Evolutionary conservation across 23 red algal genomes (phyloP).

Genomic region (Cyanidium caldarium): DNA sequence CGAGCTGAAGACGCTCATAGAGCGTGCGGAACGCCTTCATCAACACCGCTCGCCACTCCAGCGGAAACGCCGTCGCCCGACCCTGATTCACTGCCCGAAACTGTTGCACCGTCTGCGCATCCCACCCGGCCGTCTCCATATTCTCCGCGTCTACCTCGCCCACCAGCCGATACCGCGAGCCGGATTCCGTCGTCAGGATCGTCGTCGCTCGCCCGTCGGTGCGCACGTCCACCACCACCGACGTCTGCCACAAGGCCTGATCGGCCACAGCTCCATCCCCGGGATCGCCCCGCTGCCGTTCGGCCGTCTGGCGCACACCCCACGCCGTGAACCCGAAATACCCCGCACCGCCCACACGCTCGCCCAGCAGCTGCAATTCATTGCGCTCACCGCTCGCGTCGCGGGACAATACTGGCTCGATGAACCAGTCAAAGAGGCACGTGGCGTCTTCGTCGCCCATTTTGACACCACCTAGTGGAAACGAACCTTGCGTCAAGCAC

Average conservation of each 20-base stretch:
- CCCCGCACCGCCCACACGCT: no score
- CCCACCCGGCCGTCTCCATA: neutral
- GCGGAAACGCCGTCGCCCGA: neutral
- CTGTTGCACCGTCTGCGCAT: neutral
- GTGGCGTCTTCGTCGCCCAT: no score
- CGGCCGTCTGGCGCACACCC: neutral
- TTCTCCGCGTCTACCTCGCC: neutral
- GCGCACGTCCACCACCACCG: neutral
- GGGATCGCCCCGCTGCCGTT: neutral
- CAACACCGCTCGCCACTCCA: neutral
- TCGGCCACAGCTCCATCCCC: neutral
- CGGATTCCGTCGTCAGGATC: neutral
- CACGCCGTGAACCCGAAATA: neutral
- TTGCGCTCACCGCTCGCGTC: neutral
- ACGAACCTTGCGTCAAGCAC: no score
- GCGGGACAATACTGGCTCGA: neutral
- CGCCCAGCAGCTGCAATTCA: no score
- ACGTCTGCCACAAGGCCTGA: neutral
- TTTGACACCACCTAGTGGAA: no score
- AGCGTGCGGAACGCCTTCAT: neutral
- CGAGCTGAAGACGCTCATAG: no score
- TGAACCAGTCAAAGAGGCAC: conserved; percentile 6
- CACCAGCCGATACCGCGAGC: neutral
- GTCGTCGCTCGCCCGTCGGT: neutral
- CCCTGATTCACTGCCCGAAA: neutral